Percentiles rank a stretch among this genome's conserved stretches.
Conservation (phyloP, 2,329 filamentous ascomycete species). For the Verticillium alfalfae region DNA sequence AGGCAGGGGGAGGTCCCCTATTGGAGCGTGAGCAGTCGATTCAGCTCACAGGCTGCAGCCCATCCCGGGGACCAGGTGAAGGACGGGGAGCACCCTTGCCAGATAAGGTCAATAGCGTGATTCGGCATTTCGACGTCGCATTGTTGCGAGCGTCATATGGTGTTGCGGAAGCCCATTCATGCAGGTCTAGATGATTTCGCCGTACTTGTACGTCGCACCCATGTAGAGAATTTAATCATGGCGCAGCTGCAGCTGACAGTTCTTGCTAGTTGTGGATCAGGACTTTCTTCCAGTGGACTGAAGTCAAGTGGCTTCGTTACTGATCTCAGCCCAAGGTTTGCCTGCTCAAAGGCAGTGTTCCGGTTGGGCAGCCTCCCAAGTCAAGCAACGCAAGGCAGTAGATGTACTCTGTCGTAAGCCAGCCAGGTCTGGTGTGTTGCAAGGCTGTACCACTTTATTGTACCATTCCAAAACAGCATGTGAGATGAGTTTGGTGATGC, state of each 20-base stretch:
- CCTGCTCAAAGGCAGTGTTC: neutral
- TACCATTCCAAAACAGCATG: neutral
- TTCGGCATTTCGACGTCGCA: neutral
- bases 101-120: neutral
- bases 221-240: too few relatives aligned
- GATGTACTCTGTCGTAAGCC: neutral
- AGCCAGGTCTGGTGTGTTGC: neutral
- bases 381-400: neutral
- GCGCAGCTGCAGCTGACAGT: too few relatives aligned
- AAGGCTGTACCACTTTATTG: neutral
- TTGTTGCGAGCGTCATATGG: neutral
- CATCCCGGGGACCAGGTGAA: neutral
- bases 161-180: neutral
- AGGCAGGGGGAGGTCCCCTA: neutral
- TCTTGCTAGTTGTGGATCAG: too few relatives aligned
- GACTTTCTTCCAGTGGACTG: neutral
- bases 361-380: neutral
- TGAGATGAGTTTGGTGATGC: neutral
- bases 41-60: neutral
- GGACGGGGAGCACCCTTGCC: neutral
- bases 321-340: neutral
- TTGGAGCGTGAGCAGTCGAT: neutral
- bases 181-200: neutral
- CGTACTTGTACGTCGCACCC: too few relatives aligned
- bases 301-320: neutral